A percentile compares a stretch with the other conserved stretches of the same genome.
These are phyloP conservation scores for Lipomyces yamadae DNA, from an alignment of 805 yeast genomes.

Conservation along the genomic window DNA sequence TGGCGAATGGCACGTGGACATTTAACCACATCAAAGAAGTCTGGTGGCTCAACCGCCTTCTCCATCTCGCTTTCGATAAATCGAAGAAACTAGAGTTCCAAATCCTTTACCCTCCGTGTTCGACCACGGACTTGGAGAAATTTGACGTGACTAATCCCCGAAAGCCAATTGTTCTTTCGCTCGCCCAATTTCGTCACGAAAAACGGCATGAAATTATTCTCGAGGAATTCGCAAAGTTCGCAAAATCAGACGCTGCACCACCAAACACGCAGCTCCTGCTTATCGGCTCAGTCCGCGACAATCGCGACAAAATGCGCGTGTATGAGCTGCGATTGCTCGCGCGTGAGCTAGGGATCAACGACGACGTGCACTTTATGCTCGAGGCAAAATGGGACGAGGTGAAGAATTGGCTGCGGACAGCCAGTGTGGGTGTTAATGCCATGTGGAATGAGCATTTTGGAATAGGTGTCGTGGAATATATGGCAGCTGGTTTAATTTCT, in stretches of 20 bases:
- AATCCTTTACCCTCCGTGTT: slow-evolving; percentile 88
- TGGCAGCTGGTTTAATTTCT: slow-evolving; percentile 85
- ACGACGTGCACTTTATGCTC: slow-evolving; percentile 59
- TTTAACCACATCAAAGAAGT: slow-evolving; percentile 66
- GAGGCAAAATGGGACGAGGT: slow-evolving; percentile 77
- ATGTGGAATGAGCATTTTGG: slow-evolving; percentile 99
- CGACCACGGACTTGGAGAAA: slow-evolving; percentile 55
- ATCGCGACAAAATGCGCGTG: slow-evolving; percentile 66
- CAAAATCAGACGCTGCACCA: slow-evolving; percentile 2
- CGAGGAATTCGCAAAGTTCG: slow-evolving; percentile 63
- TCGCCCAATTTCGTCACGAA: slow-evolving; percentile 96
- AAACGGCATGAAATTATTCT: slow-evolving; percentile 82
- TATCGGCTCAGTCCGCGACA: slow-evolving; percentile 82
- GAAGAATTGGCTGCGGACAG: slow-evolving; percentile 55
- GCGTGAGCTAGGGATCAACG: slow-evolving; percentile 51
- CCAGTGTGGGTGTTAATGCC: slow-evolving; percentile 83
- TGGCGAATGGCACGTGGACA: slow-evolving; percentile 94
- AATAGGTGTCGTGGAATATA: slow-evolving; percentile 92
- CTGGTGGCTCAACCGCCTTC: slow-evolving; percentile 56
- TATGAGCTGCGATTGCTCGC: slow-evolving; percentile 54
- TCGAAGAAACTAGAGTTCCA: slow-evolving; percentile 46
- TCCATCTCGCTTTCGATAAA: slow-evolving; percentile 17
- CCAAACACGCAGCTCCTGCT: slow-evolving; percentile 57
- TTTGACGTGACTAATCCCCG: slow-evolving; percentile 31
- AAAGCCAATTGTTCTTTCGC: slow-evolving; percentile 52